phyloP scores from a whole-genome alignment of 2,329 filamentous ascomycete species.

The Pestalotiopsis sp. region DNA sequence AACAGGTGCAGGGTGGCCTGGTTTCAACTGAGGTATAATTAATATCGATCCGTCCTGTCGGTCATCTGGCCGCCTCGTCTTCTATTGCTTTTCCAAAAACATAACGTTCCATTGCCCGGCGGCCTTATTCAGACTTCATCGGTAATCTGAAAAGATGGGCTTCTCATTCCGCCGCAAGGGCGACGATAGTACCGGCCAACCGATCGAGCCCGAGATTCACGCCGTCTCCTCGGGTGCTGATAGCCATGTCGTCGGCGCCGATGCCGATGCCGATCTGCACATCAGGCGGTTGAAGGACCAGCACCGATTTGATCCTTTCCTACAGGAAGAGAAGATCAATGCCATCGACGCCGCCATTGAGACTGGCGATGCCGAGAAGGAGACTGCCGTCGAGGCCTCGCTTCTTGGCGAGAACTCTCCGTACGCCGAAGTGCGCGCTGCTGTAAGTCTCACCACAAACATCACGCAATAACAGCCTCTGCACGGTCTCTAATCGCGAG shows the following conservation, averaged over 20 bases:
- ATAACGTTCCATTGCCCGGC: not conserved
- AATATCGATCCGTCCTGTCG: not conserved
- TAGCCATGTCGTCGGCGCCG: not conserved
- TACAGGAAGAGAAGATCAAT: constrained; percentile 62
- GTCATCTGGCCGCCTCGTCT: not conserved
- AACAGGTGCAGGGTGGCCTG: not conserved
- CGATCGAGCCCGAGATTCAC: not conserved
- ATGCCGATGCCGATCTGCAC: not conserved
- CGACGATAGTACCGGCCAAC: not conserved
- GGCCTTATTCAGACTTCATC: not conserved
- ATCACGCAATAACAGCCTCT: not conserved
- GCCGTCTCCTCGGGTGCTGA: not conserved
- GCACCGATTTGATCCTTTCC: constrained; percentile 10
- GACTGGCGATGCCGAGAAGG: constrained; percentile 57
- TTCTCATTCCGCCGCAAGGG: constrained; percentile 10
- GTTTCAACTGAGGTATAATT: not conserved
- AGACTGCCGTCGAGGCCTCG: constrained; percentile 59
- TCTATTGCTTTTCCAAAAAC: not conserved
- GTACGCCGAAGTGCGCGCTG: constrained; percentile 68
- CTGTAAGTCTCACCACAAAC: constrained; percentile 27
- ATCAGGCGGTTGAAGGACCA: constrained; percentile 10
- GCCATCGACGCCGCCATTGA: constrained; percentile 62
- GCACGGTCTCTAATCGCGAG: not conserved
- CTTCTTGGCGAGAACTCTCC: constrained; percentile 67
- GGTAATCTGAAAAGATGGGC: constrained; percentile 5